These are phyloP conservation scores for Solanum medicagineum DNA, from an alignment of 257 asterid species.

Conservation along the genomic window DNA sequence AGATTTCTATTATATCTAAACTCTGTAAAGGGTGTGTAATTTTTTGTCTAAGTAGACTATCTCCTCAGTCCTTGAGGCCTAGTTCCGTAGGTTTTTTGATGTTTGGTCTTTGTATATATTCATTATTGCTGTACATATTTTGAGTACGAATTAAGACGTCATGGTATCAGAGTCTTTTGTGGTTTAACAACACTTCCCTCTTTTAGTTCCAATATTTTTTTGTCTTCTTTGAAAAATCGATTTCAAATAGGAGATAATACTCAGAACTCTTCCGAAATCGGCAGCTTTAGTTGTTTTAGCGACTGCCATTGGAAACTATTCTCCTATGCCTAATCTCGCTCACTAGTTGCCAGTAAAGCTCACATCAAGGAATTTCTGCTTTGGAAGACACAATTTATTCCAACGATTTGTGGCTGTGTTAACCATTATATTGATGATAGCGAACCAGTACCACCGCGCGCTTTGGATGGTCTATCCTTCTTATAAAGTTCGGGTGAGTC, in stretches of 20 bases:
- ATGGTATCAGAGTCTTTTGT: background rate
- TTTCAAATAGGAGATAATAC: background rate
- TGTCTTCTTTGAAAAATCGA: no score
- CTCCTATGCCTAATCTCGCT: background rate
- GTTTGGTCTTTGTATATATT: no score
- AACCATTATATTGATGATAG: background rate
- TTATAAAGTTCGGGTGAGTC: background rate
- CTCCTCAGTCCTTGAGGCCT: no score
- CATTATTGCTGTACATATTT: background rate
- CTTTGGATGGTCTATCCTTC: background rate
- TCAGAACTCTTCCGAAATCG: background rate
- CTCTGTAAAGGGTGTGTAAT: background rate
- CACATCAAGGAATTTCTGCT: background rate
- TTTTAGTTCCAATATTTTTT: no score
- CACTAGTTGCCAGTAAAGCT: background rate
- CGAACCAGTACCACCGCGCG: background rate
- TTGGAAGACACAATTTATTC: background rate
- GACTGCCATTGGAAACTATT: background rate
- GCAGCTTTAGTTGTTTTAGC: background rate
- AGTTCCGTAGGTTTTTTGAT: background rate
- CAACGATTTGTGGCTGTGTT: background rate
- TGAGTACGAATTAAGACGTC: no score
- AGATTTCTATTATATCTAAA: background rate
- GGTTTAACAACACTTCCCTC: no score
- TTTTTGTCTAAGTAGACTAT: background rate